Base-by-base conservation (phyloP, 169 alveolate species). In the Cryptosporidium andersoni region DNA sequence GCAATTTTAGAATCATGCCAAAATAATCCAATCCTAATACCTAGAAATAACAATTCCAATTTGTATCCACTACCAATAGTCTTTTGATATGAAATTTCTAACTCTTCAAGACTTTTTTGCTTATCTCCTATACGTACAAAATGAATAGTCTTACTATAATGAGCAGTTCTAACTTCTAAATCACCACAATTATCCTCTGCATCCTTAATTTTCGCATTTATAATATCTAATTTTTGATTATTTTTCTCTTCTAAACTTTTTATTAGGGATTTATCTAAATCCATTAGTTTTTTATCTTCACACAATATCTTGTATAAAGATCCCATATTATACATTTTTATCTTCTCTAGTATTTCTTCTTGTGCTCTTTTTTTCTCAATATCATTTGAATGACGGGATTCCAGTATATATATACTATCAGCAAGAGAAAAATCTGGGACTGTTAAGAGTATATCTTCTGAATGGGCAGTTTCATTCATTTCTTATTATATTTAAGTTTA, bases 151-250 rank as follows among this genome's bases (percentile, higher is more conserved):
- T 89, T 93, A 64, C 90, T 94, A 36, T 91, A 81, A 34, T 90
- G 85, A 12, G 92, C 91, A 65, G 91, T 94, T 85, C 95, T 90
- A 25, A 91, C 90, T 62, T 90, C 96, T 6, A 91, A 58, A 56
- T 93, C 96, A 45, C 92, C 94, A 58, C 64, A 80, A 51, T 89
- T 82, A 16, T 90, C 91, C 74, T 81, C 85, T 16, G 91, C 92
- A 37, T 93, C 96, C 52, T 90, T 88, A 37, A 91, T 89, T 65
- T 89, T 91, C 25, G 55, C 88, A 42, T 91, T 90, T 6, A 89
- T 60, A 51, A 65, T 62, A 55, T 91, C 65, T 49, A 93, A 58
- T 64, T 91, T 88, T 11, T 55, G 16, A 5, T 47, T 48, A 58
- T 74, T 74, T 40, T 45, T 43, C 7, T 56, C 55, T 4, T 47